A percentile compares a stretch with the other conserved stretches of the same genome.
These are phyloP conservation scores for Arthrobotrys sphaeroides DNA, from an alignment of 2,329 filamentous ascomycete genomes.

Conservation along the genomic window DNA sequence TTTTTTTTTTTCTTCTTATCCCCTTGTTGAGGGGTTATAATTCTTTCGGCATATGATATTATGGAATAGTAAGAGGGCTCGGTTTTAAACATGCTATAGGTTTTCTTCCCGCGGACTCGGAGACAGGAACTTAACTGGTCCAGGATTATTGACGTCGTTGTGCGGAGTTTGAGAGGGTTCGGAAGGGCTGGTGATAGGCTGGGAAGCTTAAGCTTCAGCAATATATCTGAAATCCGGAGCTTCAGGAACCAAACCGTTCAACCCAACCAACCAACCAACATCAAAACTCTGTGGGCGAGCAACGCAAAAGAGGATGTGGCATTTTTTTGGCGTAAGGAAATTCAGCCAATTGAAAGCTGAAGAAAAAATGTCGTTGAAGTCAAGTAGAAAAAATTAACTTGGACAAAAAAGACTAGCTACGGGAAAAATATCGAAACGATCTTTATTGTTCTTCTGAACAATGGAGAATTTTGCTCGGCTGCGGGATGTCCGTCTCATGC, in stretches of 20 bases:
- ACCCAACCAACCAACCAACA: not conserved
- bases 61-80: not conserved
- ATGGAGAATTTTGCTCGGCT: not conserved
- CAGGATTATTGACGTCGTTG: conserved; percentile 42
- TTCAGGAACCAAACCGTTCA: no score
- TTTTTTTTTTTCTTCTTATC: conserved; percentile 16
- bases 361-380: not conserved
- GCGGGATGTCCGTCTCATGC: conserved; percentile 16
- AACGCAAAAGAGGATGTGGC: conserved; percentile 39
- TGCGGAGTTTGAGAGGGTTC: conserved; percentile 27
- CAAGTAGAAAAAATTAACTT: not conserved
- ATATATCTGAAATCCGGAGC: conserved; percentile 17
- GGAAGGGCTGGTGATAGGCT: conserved; percentile 22
- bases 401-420: no score
- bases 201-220: conserved; percentile 5
- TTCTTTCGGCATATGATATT: not conserved
- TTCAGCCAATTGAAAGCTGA: not conserved
- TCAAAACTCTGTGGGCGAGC: not conserved
- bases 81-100: no score
- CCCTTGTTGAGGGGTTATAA: conserved; percentile 1
- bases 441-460: not conserved
- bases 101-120: conserved; percentile 41
- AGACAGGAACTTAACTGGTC: conserved; percentile 16
- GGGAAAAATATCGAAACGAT: no score
- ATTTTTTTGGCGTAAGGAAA: conserved; percentile 38